These are phyloP conservation scores for Oryza glaberrima DNA, from an alignment of 176 grass and related monocot species.

Conservation along the genomic window DNA sequence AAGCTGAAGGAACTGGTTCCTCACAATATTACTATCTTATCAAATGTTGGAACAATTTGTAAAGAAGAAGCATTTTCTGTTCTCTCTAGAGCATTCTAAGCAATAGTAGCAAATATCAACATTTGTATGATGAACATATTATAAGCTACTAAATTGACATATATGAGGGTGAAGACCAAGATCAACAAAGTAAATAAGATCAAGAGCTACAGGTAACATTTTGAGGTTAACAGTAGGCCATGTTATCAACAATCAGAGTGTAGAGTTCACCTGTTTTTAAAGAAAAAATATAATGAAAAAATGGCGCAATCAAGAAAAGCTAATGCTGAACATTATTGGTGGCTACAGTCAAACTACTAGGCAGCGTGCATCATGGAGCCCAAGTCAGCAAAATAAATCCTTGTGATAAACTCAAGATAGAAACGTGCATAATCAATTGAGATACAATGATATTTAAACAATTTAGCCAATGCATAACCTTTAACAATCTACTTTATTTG, in stretches of 20 bases:
- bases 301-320: neutral
- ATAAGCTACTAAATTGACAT: neutral
- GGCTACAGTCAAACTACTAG: neutral
- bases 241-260: neutral
- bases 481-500: neutral
- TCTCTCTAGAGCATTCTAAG: neutral
- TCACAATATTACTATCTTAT: neutral
- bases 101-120: neutral
- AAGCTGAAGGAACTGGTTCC: neutral
- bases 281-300: neutral
- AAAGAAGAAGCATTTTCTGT: neutral
- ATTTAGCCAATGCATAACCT: neutral
- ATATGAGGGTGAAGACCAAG: neutral
- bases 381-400: conserved; percentile 22
- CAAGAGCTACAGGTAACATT: neutral
- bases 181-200: neutral
- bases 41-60: neutral
- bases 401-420: neutral
- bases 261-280: neutral
- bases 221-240: neutral
- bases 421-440: conserved; percentile 1
- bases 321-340: neutral
- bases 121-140: neutral
- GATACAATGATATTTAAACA: conserved; percentile 12
- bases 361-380: neutral